Conservation (phyloP, 176 grass and related monocot genomes). For the Carex scoparia region DNA sequence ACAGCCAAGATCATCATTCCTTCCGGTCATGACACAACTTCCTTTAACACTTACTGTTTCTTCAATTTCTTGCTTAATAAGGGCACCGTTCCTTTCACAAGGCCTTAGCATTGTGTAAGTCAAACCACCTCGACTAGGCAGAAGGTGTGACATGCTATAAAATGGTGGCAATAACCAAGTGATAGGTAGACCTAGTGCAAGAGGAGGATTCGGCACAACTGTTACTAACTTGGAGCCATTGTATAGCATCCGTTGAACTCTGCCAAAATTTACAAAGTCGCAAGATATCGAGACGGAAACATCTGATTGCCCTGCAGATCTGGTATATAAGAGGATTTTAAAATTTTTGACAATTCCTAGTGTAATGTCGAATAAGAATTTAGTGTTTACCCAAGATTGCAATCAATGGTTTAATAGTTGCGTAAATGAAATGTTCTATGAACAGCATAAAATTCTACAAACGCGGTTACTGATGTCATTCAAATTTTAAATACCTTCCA, state of each 20-base stretch:
- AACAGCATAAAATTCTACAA: neutral
- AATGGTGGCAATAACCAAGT: conserved; percentile 92
- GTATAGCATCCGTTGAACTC: conserved; percentile 51
- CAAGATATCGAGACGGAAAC: conserved; percentile 72
- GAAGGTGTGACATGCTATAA: conserved; percentile 56
- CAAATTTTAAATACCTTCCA: conserved; percentile 58
- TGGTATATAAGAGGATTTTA: conserved; percentile 30
- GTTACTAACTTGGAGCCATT: conserved; percentile 66
- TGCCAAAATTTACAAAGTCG: conserved; percentile 63
- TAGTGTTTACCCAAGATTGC: conserved; percentile 7
- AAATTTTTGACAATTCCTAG: conserved; percentile 21
- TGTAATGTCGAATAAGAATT: neutral
- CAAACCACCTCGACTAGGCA: conserved; percentile 48
- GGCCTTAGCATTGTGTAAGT: conserved; percentile 64
- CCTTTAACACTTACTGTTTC: conserved; percentile 54
- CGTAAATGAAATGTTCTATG: neutral
- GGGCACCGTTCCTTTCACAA: conserved; percentile 38
- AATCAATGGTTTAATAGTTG: neutral
- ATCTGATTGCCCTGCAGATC: conserved; percentile 76
- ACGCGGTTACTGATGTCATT: conserved; percentile 12
- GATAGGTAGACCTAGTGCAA: conserved; percentile 63
- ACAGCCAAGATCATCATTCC: conserved; percentile 66
- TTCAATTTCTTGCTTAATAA: conserved; percentile 47
- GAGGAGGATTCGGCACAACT: conserved; percentile 78
- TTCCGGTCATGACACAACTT: conserved; percentile 66